Evolutionary conservation across 2,329 filamentous ascomycete genomes (phyloP), one percentile per base, ranked within the genome.

Genomic region (Fusarium dlaminii): DNA sequence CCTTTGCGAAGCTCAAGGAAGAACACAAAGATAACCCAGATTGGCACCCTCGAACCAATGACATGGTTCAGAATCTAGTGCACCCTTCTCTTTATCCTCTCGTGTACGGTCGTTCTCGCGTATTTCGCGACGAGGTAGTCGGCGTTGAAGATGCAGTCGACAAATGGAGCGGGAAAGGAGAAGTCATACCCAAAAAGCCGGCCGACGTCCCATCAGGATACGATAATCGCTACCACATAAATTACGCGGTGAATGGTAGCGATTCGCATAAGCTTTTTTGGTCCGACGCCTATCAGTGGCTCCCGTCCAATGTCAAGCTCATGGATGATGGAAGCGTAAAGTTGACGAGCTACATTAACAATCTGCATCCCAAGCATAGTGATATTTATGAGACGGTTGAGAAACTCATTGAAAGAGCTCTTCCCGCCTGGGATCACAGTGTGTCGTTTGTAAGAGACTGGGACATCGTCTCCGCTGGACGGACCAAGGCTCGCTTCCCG

Each of bases 181-280:
- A 77, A 8, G 36, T 75, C 15, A 76, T 77, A n/a, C 56, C 66
- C 0, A 61, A 43, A 0, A n/a, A n/a, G 0, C 18, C 15, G 0
- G 75, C 91, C 0, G 29, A 40, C 1, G 14, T 40, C 18, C 27
- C 18, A 27, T 2, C 1, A 9, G 30, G 8, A 3, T 54, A 86
- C 14, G 2, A 46, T n/a, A 3, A 5, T 4, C 29, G 22, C 29
- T 43, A 34, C 29, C 15, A 32, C 12, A 20, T 22, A 14, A 20
- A 30, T 8, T 34, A 85, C 6, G 11, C 17, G 4, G 18, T 91
- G 5, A 45, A 43, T 3, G 84, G 88, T 2, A 85, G 91, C 73
- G 80, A 90, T 1, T 82, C 92, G 11, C 85, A 91, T 70, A 88
- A 89, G 6, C 89, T 87, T 0, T 82, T 62, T 39, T 82, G 77